Conservation (phyloP, 1,284 basidiomycete genomes). For the Taiwanofungus camphoratus region DNA sequence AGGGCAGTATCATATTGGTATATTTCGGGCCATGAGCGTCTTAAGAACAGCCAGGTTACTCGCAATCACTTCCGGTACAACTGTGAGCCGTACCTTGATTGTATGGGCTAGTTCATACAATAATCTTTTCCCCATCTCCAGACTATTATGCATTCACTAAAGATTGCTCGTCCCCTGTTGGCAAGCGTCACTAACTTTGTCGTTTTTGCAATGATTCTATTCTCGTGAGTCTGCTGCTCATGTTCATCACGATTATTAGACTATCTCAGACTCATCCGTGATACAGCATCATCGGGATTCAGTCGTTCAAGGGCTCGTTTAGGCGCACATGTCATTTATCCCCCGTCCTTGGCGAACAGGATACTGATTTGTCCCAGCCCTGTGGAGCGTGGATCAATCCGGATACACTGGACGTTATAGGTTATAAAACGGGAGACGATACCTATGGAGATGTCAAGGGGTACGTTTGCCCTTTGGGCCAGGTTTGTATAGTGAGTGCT, state of each 20-base stretch:
- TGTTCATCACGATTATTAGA: background rate
- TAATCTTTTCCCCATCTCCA: no score
- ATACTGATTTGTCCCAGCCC: constrained; percentile 45
- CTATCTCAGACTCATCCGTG: constrained; percentile 4
- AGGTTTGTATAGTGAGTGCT: constrained; percentile 59
- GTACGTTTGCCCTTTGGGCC: constrained; percentile 80
- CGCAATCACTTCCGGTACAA: constrained; percentile 88
- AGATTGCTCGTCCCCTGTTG: constrained; percentile 84
- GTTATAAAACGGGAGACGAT: constrained; percentile 43
- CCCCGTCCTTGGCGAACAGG: constrained; percentile 44
- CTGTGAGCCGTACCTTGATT: constrained; percentile 62
- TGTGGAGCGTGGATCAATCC: constrained; percentile 81
- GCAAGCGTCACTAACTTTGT: constrained; percentile 90
- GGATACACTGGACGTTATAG: constrained; percentile 37
- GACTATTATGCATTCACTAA: constrained; percentile 93
- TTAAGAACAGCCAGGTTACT: constrained; percentile 81
- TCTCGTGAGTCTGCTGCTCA: constrained; percentile 54
- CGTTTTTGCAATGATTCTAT: constrained; percentile 84
- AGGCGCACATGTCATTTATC: constrained; percentile 57
- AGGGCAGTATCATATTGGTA: constrained; percentile 66
- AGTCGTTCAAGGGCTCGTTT: constrained; percentile 84
- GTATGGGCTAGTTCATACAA: no score
- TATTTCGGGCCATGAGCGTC: constrained; percentile 90
- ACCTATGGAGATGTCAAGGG: constrained; percentile 44
- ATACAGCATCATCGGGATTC: constrained; percentile 80